Base-by-base conservation (phyloP, 768 basidiomycete species). In the Russula virescens region DNA sequence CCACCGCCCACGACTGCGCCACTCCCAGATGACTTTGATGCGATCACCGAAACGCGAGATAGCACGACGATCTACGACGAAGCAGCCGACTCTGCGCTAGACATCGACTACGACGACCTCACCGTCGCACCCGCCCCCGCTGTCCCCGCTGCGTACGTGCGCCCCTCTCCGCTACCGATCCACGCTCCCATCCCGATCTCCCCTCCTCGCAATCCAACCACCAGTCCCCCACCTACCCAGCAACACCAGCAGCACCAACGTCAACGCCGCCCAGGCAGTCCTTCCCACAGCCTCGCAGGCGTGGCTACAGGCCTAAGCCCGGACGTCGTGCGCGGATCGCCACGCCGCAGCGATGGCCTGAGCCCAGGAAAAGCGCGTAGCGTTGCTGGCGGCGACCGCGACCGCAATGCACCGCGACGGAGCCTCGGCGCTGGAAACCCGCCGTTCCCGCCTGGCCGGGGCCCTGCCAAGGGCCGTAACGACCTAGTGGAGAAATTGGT, bases 21-120 rank as follows among this genome's bases (percentile, higher is more conserved):
- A 14, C 71, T 76, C 35, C 72, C 74, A 42, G 77, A 79, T 53
- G 73, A 78, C 60, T 78, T 78, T 55, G 78, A 79, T 64, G 77
- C 74, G 31, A 65, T 69, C 54, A 75, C 74, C 3, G 61, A 47
- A 31, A 66, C 66, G 19, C 66, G 65, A 45, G 64, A 61, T 23
- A 40, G 54, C 48, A 60, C 66, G 51, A 68, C 64, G 14, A 43
- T 66, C 13, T 61, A 62, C 31, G 61, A 62, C 43, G 63, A 66
- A 6, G n/a, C 56, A 5, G 25, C 31, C 43, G 51, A 68, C 21
- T 66, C 66, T 1, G 65, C 53, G 38, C 58, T 65, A n/a, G 66
- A 49, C 2, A 60, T 66, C 7, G 65, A 68, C 58, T 66, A 68
- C 47, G 66, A 68, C 49, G 58, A 11, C 31, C 11, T 68, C 21